Evolutionary conservation across 2,329 filamentous ascomycete species (phyloP), one percentile per base, ranked within the genome.

Genomic region (Colletotrichum sp.): DNA sequence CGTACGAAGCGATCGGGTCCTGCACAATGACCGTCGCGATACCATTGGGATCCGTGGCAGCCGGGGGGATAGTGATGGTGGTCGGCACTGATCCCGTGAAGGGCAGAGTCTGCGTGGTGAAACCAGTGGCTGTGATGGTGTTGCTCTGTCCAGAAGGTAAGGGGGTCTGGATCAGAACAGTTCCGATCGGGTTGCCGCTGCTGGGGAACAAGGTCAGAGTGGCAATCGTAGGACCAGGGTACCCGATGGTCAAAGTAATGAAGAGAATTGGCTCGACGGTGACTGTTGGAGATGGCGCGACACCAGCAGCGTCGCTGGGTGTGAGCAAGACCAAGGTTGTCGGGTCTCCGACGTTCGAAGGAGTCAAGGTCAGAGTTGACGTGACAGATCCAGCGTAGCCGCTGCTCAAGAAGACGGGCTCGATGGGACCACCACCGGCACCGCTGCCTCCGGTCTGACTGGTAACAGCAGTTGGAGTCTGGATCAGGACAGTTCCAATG

Each of bases 261-360:
- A 34, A 60, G 26, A 48, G 16, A 13, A 64, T 30, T 4, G 62
- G 52, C 18, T n/a, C 26, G 2, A 12, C 43, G 24, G 70, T 48
- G 8, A 38, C 56, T 13, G 12, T 26, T 2, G 71, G 58, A 26
- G 18, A 10, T 9, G 66, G 48, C 10, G 15, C 12, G 16, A 7
- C 70, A 26, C 30, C 52, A 21, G 61, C 10, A 6, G 61, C 8
- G 9, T 28, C 26, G 12, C 48, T 68, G 5, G 73, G 73, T 10
- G 70, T 73, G 9, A 76, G 64, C 6, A 76, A 34, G 12, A 76
- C 70, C 70, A 73, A n/a, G 4, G 73, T 76, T 12, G 70, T 64
- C 18, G 73, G 70, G 8, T 76, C 70, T 26, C 73, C 73, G 5
- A 34, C 38, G 8, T 34, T 21, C 1, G 73, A 58, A 28, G 73